Evolutionary conservation across 768 basidiomycete genomes (phyloP).

Genomic region (Termitomyces heimii): DNA sequence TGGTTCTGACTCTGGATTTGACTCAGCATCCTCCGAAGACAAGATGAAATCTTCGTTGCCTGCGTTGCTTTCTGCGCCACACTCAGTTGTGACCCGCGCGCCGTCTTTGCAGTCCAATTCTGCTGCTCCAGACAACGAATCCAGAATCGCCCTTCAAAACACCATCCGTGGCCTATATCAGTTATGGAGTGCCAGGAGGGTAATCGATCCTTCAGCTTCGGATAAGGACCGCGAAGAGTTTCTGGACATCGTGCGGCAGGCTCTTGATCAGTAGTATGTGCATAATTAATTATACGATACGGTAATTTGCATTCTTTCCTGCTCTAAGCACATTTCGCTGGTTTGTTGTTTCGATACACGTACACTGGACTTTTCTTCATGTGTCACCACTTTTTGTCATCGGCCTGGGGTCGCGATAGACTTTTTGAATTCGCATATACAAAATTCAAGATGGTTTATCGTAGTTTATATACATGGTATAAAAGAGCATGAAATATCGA

Average conservation of each 20-base stretch:
- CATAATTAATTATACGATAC: neutral
- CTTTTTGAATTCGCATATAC: too few species aligned
- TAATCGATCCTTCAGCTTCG: conserved; percentile 1
- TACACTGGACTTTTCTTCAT: neutral
- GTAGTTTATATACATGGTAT: neutral
- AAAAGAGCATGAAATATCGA: neutral
- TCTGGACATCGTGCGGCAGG: conserved; percentile 28
- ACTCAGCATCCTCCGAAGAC: conserved; percentile 12
- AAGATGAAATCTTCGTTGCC: conserved; percentile 6
- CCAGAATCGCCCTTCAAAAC: conserved; percentile 36
- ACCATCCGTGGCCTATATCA: conserved; percentile 51
- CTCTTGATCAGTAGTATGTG: conserved; percentile 13
- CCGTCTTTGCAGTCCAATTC: neutral
- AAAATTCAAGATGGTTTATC: neutral
- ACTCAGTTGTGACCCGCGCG: neutral
- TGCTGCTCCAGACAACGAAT: conserved; percentile 12
- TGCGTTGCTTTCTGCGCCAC: neutral
- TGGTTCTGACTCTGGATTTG: conserved; percentile 18
- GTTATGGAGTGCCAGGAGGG: conserved; percentile 47
- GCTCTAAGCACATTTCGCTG: too few species aligned
- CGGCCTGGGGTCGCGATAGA: too few species aligned
- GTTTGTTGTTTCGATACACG: neutral
- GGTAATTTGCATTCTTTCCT: too few species aligned
- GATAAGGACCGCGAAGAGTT: conserved; percentile 29
- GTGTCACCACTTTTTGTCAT: too few species aligned